Percentiles rank a stretch among this genome's conserved stretches.
These are phyloP conservation scores for Calonectria fujianensis DNA, from an alignment of 2,329 filamentous ascomycete genomes.

Conservation along the genomic window DNA sequence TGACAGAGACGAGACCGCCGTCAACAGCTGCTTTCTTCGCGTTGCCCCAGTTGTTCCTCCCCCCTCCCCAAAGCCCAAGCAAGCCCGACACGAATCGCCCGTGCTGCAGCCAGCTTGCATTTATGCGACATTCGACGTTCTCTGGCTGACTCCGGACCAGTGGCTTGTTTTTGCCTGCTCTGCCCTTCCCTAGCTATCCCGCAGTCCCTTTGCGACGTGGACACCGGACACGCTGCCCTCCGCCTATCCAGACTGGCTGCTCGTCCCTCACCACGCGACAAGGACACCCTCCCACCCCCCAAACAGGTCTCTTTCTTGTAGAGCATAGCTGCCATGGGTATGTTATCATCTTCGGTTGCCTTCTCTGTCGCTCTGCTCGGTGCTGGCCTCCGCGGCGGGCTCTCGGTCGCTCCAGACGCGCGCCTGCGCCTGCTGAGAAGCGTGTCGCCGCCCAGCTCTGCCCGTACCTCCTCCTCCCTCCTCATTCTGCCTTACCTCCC, in stretches of 20 bases:
- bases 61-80: conserved; percentile 45
- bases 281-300: conserved; percentile 53
- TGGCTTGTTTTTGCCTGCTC: conserved; percentile 55
- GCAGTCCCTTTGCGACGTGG: conserved; percentile 51
- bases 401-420: conserved; percentile 44
- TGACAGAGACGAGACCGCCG: conserved; percentile 46
- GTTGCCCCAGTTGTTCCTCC: conserved; percentile 42
- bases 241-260: conserved; percentile 53
- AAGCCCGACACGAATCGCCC: conserved; percentile 52
- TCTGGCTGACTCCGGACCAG: conserved; percentile 57
- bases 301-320: conserved; percentile 52
- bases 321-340: conserved; percentile 55
- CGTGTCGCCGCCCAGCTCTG: conserved; percentile 45
- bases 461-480: conserved; percentile 25
- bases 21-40: conserved; percentile 38
- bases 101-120: conserved; percentile 58
- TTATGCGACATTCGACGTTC: conserved; percentile 58
- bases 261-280: conserved; percentile 55
- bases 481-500: conserved; percentile 1
- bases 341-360: conserved; percentile 51
- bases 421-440: conserved; percentile 46
- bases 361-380: conserved; percentile 23
- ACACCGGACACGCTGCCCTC: conserved; percentile 49
- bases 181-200: conserved; percentile 53
- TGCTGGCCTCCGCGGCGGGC: conserved; percentile 26